phyloP scores from a whole-genome alignment of 306 rosid species.

The Astragalus glycyphyllos region DNA sequence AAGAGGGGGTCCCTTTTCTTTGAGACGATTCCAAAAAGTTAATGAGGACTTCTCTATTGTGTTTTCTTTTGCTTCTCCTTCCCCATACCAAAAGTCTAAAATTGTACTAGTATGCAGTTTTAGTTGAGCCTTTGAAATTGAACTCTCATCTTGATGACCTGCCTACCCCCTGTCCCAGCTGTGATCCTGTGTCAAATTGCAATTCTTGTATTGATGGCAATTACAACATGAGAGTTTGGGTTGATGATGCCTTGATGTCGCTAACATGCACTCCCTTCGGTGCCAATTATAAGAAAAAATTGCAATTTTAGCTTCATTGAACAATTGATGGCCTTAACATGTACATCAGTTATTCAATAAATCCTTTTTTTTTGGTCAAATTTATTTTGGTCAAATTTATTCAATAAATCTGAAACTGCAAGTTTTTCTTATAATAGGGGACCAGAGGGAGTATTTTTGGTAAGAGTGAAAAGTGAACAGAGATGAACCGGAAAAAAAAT shows the following conservation, averaged over 20 bases:
- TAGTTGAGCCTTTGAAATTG: background rate
- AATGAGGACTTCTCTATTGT: background rate
- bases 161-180: background rate
- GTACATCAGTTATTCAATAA: no score
- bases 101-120: conserved; percentile 1
- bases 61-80: background rate
- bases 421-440: no score
- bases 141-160: conserved; percentile 37
- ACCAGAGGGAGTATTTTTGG: no score
- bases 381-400: no score
- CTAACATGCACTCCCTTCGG: no score
- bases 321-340: no score
- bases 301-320: no score
- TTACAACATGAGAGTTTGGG: background rate
- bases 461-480: no score
- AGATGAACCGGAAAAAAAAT: background rate
- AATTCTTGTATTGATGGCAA: conserved; percentile 34
- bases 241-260: conserved; percentile 28
- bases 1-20: background rate
- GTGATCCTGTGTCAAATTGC: conserved; percentile 24
- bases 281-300: no score
- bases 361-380: no score
- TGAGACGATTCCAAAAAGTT: background rate
- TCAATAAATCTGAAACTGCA: no score
- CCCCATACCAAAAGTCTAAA: background rate